Evolutionary conservation across 1,139 yeast genomes (phyloP), one percentile per base, ranked within the genome.

Genomic region (Candida dubliniensis): DNA sequence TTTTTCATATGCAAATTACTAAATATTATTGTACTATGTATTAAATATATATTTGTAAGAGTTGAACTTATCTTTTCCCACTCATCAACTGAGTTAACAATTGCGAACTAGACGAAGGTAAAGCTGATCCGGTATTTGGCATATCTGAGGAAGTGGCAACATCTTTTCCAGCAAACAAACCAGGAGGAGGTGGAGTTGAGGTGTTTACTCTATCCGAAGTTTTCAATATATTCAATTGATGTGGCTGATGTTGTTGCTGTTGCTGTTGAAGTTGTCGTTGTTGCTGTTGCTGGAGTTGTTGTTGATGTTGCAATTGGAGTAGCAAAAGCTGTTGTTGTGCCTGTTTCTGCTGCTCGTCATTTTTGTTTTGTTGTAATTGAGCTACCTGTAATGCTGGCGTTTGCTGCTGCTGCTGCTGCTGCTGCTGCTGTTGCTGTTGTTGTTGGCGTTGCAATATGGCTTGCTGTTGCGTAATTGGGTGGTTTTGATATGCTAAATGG

Each of bases 21-120:
- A 33, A 38, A 31, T 15, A 40, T 14, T 11, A 33, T 13, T 33
- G 11, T 32, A 18, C 11, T 38, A 13, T 23, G 26, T 18, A 18
- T 18, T 5, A 18, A 18, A 18, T 18, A 18, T 18, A 18, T 4
- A 18, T 5, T 18, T 18, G 23, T 18, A 18, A 18, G 23, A 5
- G 23, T 4, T 18, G 23, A 18, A 12, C 32, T 24, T 57, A 69
- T 55, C 69, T 81, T 63, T 83, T 83, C 30, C 88, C 87, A 52
- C 82, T 81, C 78, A 84, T 81, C 57, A 84, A 70, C 59, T 84
- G 91, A 41, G 79, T 82, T 53, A 84, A 70, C 54, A 85, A 70
- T 59, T 84, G 90, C 25, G 86, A 79, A 43, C 88, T 83, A 4
- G 76, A 68, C 25, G 74, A 66, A 52, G 77, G 63, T 46, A 52